These are phyloP conservation scores for Calonectria pseudoreteaudii DNA, from an alignment of 2,329 filamentous ascomycete genomes.

Conservation along the genomic window DNA sequence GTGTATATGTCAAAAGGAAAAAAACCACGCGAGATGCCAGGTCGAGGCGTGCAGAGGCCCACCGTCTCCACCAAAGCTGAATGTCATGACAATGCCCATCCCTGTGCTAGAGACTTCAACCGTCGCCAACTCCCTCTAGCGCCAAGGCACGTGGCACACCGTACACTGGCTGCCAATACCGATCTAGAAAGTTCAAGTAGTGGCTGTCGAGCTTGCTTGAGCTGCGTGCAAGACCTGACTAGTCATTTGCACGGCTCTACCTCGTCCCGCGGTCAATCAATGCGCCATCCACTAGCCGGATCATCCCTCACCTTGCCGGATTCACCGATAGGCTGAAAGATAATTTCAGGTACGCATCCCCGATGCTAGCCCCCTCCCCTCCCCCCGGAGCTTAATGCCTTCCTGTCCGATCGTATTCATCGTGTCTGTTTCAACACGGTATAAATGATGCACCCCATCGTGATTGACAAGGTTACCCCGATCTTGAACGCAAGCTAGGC, in stretches of 20 bases:
- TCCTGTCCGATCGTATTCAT: neutral
- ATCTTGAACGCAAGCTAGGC: neutral
- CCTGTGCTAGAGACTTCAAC: neutral
- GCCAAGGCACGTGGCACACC: slow-evolving; percentile 1
- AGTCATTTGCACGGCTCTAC: neutral
- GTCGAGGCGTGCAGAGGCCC: neutral
- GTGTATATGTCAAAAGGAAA: neutral
- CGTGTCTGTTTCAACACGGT: neutral
- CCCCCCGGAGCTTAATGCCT: neutral
- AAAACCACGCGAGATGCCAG: neutral
- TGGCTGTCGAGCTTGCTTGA: neutral
- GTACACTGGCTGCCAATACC: neutral
- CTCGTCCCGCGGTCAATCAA: neutral
- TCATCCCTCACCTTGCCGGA: neutral
- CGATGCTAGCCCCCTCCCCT: neutral
- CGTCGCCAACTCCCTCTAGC: neutral
- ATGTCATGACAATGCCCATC: neutral
- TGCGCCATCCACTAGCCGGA: neutral
- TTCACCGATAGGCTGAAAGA: neutral
- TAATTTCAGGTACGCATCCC: neutral
- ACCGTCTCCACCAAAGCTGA: neutral
- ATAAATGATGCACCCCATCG: neutral
- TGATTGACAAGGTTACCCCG: slow-evolving; percentile 1
- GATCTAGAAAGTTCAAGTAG: neutral
- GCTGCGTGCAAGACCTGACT: neutral